These are phyloP conservation scores for Leptomonas pyrrhocoris DNA, from an alignment of 208 protist genomes.

Conservation along the genomic window DNA sequence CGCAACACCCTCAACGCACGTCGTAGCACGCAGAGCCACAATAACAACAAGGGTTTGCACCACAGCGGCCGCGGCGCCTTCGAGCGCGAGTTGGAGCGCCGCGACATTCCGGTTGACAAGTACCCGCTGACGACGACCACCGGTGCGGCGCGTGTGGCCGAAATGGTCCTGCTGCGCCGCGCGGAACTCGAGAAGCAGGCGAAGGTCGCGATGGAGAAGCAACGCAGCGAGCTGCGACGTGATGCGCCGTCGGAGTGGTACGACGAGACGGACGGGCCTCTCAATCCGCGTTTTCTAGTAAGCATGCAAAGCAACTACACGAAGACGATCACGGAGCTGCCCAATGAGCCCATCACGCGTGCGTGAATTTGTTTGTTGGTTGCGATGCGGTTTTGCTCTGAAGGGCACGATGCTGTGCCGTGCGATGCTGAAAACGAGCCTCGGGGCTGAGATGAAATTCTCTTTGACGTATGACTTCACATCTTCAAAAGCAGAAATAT, in stretches of 20 bases:
- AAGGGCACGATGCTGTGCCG: neutral
- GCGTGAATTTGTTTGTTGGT: neutral
- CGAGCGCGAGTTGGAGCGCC: slow-evolving; percentile 85
- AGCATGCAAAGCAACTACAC: slow-evolving; percentile 83
- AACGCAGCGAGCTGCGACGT: slow-evolving; percentile 36
- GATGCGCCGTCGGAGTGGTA: slow-evolving; percentile 79
- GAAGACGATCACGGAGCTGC: slow-evolving; percentile 65
- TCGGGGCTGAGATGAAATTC: too few relatives aligned
- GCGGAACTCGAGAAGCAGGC: slow-evolving; percentile 74
- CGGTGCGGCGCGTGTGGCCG: slow-evolving; percentile 73
- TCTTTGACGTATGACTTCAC: too few relatives aligned
- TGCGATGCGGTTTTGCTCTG: neutral
- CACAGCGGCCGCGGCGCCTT: slow-evolving; percentile 86
- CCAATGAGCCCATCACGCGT: slow-evolving; percentile 42
- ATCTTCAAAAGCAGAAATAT: too few relatives aligned
- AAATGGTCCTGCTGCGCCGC: slow-evolving; percentile 85
- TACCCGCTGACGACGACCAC: slow-evolving; percentile 87
- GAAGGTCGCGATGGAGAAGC: slow-evolving; percentile 42
- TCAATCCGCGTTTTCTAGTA: slow-evolving; percentile 83
- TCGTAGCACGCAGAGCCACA: slow-evolving; percentile 71
- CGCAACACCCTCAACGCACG: slow-evolving; percentile 68
- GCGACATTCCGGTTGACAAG: slow-evolving; percentile 81
- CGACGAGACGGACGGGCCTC: slow-evolving; percentile 75
- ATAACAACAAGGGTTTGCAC: slow-evolving; percentile 90
- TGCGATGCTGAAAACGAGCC: neutral